phyloP scores from a whole-genome alignment of 2,329 filamentous ascomycete species.

The Venturia asperata region DNA sequence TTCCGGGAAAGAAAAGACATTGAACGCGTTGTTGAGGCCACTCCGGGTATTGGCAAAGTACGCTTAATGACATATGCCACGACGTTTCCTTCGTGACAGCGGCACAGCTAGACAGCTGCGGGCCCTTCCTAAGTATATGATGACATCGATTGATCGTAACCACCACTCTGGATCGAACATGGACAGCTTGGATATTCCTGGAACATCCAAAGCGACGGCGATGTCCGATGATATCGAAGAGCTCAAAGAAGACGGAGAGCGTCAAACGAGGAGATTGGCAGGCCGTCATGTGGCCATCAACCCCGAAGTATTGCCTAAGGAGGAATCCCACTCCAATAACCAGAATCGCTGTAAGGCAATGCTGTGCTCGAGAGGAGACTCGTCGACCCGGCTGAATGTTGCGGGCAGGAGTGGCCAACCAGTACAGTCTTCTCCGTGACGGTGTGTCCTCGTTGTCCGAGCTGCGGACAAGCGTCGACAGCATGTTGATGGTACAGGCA shows the following conservation, averaged over 20 bases:
- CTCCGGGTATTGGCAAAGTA: not conserved
- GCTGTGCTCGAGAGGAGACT: not conserved
- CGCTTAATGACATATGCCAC: not conserved
- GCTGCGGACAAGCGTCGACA: constrained; percentile 71
- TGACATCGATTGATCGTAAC: not conserved
- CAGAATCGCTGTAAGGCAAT: constrained; percentile 1
- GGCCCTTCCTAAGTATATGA: not conserved
- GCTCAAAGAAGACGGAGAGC: not conserved
- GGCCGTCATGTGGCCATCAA: not conserved
- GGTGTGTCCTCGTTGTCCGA: constrained; percentile 64
- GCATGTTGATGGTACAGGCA: constrained; percentile 86
- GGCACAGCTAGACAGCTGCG: not conserved
- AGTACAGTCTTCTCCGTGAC: constrained; percentile 69
- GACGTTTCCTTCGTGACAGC: not conserved
- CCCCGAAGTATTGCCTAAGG: not conserved
- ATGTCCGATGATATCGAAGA: not conserved
- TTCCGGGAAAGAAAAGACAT: not conserved
- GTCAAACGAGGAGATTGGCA: not conserved
- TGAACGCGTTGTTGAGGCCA: not conserved
- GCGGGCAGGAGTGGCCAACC: constrained; percentile 48
- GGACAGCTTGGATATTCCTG: not conserved
- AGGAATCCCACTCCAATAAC: constrained; percentile 6
- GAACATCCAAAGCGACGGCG: not conserved
- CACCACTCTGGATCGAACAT: not conserved
- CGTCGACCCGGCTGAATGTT: not conserved